Percentiles rank a stretch among this genome's conserved stretches.
Evolutionary conservation across 805 yeast genomes (phyloP).

Genomic region (Martiniozyma abietophila): DNA sequence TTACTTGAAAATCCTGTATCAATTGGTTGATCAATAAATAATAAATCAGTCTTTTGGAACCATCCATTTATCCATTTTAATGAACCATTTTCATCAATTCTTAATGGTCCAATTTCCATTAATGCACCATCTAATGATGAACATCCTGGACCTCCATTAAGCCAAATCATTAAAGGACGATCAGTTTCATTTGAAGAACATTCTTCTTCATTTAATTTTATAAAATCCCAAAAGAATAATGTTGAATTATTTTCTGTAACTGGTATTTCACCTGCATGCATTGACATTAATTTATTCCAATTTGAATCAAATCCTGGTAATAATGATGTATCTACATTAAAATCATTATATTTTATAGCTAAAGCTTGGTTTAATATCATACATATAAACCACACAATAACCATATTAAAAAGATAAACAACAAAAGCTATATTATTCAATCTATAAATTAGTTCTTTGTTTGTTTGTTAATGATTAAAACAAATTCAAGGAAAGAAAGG

Average conservation of each 20-base stretch:
- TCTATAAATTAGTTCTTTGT: neutral
- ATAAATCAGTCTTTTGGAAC: constrained; percentile 68
- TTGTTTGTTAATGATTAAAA: neutral
- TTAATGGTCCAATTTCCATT: constrained; percentile 84
- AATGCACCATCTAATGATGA: constrained; percentile 96
- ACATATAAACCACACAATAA: neutral
- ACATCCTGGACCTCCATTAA: constrained; percentile 98
- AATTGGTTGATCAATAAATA: constrained; percentile 90
- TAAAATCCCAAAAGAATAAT: constrained; percentile 73
- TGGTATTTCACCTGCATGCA: constrained; percentile 12
- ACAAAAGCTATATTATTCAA: no score
- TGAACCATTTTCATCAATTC: constrained; percentile 34
- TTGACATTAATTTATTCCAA: constrained; percentile 5
- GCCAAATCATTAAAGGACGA: constrained; percentile 65
- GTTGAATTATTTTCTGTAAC: constrained; percentile 7
- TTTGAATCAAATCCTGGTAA: constrained; percentile 5
- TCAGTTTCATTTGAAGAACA: constrained; percentile 14
- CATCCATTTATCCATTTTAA: constrained; percentile 65
- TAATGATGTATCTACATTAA: neutral
- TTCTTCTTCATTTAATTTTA: constrained; percentile 22
- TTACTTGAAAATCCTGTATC: constrained; percentile 85
- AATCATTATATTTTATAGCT: neutral
- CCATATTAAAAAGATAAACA: neutral
- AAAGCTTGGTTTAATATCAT: constrained; percentile 1
- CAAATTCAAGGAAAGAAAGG: neutral